Percentiles rank a stretch among this genome's conserved stretches.
Evolutionary conservation across 208 protist genomes (phyloP).

Genomic region (Strigomonas galati): DNA sequence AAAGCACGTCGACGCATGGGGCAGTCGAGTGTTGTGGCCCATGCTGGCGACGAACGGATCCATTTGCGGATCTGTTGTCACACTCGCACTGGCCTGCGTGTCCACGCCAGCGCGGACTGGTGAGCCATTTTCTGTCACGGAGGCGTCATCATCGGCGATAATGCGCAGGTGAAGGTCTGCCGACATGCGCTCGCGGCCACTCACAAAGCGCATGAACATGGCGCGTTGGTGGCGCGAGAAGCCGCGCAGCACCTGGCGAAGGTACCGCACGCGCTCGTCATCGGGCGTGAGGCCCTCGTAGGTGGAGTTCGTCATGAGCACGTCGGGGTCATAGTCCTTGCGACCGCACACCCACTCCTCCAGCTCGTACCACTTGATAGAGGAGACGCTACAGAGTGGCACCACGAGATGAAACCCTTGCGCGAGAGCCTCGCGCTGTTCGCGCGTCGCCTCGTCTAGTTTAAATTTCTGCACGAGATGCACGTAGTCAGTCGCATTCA

Average conservation of each 20-base stretch:
- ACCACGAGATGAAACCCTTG: slow-evolving; percentile 89
- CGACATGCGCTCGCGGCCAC: slow-evolving; percentile 81
- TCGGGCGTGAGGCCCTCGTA: slow-evolving; percentile 68
- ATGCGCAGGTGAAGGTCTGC: slow-evolving; percentile 75
- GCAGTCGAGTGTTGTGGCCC: slow-evolving; percentile 83
- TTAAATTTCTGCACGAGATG: slow-evolving; percentile 50
- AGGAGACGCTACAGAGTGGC: slow-evolving; percentile 48
- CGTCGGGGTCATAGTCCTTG: slow-evolving; percentile 87
- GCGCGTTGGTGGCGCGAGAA: slow-evolving; percentile 81
- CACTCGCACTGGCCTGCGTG: neutral
- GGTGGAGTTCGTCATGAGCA: slow-evolving; percentile 71
- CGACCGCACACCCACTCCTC: slow-evolving; percentile 89
- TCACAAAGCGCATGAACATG: slow-evolving; percentile 92
- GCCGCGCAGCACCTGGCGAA: slow-evolving; percentile 73
- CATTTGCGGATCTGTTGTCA: neutral
- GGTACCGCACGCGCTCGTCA: slow-evolving; percentile 61
- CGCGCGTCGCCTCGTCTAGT: slow-evolving; percentile 36
- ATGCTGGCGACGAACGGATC: neutral
- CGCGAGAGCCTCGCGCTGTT: slow-evolving; percentile 63
- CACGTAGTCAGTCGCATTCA: slow-evolving; percentile 68
- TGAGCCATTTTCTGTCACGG: no score
- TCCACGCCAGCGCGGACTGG: no score
- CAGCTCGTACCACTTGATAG: slow-evolving; percentile 89
- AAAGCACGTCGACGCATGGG: slow-evolving; percentile 95
- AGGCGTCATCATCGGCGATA: slow-evolving; percentile 52